Percentiles rank a stretch among this genome's conserved stretches.
phyloP scores from a whole-genome alignment of 2,329 filamentous ascomycete genomes.

The Aspergillus ochraceoroseus region DNA sequence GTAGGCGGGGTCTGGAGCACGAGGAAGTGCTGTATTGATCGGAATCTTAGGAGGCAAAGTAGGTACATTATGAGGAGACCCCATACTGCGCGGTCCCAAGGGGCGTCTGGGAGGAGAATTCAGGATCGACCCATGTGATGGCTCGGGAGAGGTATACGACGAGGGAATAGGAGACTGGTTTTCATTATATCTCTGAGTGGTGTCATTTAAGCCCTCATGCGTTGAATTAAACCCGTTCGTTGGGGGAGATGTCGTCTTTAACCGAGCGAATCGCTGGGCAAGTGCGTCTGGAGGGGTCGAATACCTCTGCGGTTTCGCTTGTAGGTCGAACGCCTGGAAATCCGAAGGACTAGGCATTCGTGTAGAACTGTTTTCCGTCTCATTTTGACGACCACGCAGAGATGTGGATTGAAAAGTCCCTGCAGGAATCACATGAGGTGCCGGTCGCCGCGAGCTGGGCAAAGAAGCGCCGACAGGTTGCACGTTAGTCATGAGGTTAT shows the following conservation, averaged over 20 bases:
- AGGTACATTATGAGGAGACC: slow-evolving; percentile 32
- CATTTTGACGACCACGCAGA: slow-evolving; percentile 25
- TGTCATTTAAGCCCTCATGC: slow-evolving; percentile 14
- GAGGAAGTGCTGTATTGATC: slow-evolving; percentile 41
- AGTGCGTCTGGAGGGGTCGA: slow-evolving; percentile 35
- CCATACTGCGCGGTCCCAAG: slow-evolving; percentile 44
- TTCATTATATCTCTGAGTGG: slow-evolving; percentile 15
- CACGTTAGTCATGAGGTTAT: slow-evolving; percentile 32
- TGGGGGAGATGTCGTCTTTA: slow-evolving; percentile 30
- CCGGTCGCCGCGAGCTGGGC: slow-evolving; percentile 11
- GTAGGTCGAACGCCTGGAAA: slow-evolving; percentile 28
- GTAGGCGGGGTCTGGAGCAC: slow-evolving; percentile 47
- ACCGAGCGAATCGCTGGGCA: slow-evolving; percentile 41
- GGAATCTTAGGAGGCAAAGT: slow-evolving; percentile 45
- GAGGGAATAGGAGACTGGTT: slow-evolving; percentile 25
- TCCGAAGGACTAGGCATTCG: slow-evolving; percentile 42
- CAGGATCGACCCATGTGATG: slow-evolving; percentile 17
- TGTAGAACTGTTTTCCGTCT: slow-evolving; percentile 19
- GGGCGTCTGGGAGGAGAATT: slow-evolving; percentile 30
- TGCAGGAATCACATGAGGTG: slow-evolving; percentile 13
- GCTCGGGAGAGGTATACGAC: slow-evolving; percentile 22
- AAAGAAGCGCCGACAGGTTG: slow-evolving; percentile 22
- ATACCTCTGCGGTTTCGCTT: slow-evolving; percentile 23
- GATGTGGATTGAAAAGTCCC: slow-evolving; percentile 13
- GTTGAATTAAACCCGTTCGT: slow-evolving; percentile 12